Conservation (phyloP, 2,329 filamentous ascomycete species). For the Neofusicoccum kwambonambiense region DNA sequence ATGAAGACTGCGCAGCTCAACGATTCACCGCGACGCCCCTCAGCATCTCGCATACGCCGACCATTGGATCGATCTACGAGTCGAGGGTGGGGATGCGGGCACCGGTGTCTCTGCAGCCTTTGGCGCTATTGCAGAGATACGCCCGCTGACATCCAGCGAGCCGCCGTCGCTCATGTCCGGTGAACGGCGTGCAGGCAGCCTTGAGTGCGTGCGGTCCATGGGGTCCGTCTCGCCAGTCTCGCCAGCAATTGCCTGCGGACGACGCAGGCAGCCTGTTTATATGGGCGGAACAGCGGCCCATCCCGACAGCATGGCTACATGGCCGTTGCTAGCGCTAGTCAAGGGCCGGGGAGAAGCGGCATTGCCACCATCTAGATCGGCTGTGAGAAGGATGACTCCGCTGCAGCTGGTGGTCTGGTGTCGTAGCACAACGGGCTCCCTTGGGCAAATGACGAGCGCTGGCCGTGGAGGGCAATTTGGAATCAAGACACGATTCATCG, state of each 20-base stretch:
- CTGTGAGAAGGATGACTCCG: background rate
- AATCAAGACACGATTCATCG: background rate
- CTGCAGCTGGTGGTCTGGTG: background rate
- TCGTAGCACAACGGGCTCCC: background rate
- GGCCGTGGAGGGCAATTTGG: background rate
- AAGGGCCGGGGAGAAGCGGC: background rate
- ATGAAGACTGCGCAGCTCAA: background rate
- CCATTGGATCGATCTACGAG: slow-evolving; percentile 12
- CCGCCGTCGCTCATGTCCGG: background rate
- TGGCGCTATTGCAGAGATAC: background rate
- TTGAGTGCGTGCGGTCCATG: too few relatives aligned
- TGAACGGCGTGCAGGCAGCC: background rate
- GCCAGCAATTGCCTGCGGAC: too few relatives aligned
- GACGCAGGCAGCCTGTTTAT: too few relatives aligned
- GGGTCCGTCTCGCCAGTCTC: too few relatives aligned
- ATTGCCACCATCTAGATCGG: background rate
- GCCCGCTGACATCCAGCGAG: background rate
- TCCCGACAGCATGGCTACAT: background rate
- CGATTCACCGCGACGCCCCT: background rate
- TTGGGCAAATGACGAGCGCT: slow-evolving; percentile 2
- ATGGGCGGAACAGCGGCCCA: too few relatives aligned
- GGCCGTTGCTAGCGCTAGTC: background rate
- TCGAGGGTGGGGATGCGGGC: background rate
- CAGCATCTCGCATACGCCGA: background rate
- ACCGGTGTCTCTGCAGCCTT: slow-evolving; percentile 3